These are phyloP conservation scores for Claviceps paspali DNA, from an alignment of 2,329 filamentous ascomycete genomes.

Conservation along the genomic window DNA sequence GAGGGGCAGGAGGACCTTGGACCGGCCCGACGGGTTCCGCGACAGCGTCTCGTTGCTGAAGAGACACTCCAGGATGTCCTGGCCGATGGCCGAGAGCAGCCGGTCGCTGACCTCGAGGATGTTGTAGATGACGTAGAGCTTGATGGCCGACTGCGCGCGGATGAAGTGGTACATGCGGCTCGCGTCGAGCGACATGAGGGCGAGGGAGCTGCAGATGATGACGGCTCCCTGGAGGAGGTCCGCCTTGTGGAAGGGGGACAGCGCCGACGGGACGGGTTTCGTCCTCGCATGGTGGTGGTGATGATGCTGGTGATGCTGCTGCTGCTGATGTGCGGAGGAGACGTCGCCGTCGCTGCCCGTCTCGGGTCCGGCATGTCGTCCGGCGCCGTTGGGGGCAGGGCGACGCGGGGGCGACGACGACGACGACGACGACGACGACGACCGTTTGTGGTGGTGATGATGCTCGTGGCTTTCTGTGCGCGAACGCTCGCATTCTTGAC, in stretches of 20 bases:
- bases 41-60: conserved; percentile 90
- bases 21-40: conserved; percentile 72
- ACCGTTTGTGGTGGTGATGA: no score
- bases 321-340: conserved; percentile 10
- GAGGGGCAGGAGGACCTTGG: conserved; percentile 75
- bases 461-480: no score
- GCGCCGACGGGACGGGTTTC: conserved; percentile 69
- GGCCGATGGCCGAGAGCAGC: conserved; percentile 76
- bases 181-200: conserved; percentile 83
- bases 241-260: conserved; percentile 84
- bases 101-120: conserved; percentile 87
- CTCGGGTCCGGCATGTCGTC: conserved; percentile 14
- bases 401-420: conserved; percentile 8
- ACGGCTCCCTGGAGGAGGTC: conserved; percentile 84
- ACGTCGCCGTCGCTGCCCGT: no score
- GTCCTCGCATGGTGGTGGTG: conserved; percentile 60
- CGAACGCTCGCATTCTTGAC: no score
- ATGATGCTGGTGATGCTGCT: no score
- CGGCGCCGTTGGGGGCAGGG: no score
- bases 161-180: conserved; percentile 98
- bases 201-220: conserved; percentile 70
- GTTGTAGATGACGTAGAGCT: conserved; percentile 98
- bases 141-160: conserved; percentile 89
- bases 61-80: conserved; percentile 90
- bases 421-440: no score